Evolutionary conservation across 495 filamentous ascomycete genomes (phyloP).

Genomic region (Xylaria acuta): DNA sequence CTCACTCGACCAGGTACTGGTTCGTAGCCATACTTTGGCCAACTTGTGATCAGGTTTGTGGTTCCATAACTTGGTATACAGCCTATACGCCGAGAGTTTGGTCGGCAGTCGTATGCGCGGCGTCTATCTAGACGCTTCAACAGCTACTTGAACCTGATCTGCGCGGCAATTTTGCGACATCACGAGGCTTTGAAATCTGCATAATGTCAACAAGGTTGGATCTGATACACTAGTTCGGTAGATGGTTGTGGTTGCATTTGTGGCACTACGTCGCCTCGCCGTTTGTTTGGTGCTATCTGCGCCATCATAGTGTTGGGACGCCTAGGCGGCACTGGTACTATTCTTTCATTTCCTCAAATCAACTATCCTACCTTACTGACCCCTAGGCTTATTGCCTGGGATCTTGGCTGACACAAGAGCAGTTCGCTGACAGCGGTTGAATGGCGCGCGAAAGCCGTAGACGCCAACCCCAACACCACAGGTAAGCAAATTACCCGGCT

Average conservation of each 20-base stretch:
- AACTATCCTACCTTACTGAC: not conserved
- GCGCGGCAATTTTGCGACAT: slow-evolving; percentile 14
- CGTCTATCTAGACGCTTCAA: slow-evolving; percentile 27
- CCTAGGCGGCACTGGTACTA: not conserved
- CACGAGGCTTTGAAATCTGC: slow-evolving; percentile 7
- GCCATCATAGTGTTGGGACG: not conserved
- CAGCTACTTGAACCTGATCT: slow-evolving; percentile 3
- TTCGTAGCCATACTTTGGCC: not conserved
- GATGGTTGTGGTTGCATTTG: slow-evolving; percentile 3
- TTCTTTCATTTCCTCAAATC: slow-evolving; percentile 11
- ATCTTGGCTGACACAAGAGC: slow-evolving; percentile 1
- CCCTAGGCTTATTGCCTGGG: not conserved
- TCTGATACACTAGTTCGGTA: slow-evolving; percentile 17
- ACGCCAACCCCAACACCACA: slow-evolving; percentile 10
- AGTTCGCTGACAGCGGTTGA: not conserved
- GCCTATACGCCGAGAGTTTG: slow-evolving; percentile 22
- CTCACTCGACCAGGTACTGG: slow-evolving; percentile 1
- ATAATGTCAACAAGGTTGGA: not conserved
- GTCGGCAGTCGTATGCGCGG: slow-evolving; percentile 28
- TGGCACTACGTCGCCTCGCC: not conserved
- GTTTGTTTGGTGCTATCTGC: not conserved
- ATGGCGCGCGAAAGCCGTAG: not conserved
- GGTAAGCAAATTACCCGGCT: slow-evolving; percentile 25
- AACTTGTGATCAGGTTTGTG: slow-evolving; percentile 13
- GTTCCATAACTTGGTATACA: slow-evolving; percentile 17